Conservation (phyloP, 2,329 filamentous ascomycete genomes). For the Huntiella bhutanensis region DNA sequence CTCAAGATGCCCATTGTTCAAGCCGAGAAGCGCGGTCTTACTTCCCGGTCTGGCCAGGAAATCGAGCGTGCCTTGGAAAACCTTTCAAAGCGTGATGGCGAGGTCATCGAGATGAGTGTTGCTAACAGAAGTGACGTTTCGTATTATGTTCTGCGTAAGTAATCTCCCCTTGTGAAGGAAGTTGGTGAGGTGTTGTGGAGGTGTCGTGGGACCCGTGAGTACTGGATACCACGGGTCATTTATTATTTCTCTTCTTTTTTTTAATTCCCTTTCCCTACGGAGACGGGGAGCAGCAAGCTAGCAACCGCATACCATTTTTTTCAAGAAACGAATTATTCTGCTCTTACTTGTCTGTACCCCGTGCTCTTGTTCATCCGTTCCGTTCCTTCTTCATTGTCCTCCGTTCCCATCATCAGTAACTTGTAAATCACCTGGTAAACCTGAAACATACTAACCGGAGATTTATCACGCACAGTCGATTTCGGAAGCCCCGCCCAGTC, state of each 20-base stretch:
- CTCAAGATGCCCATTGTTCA: conserved; percentile 18
- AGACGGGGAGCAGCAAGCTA: no score
- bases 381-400: background rate
- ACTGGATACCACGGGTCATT: background rate
- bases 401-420: background rate
- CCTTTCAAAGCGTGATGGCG: conserved; percentile 2
- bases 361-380: background rate
- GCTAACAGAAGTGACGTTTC: conserved; percentile 34
- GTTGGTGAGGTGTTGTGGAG: no score
- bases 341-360: conserved; percentile 1
- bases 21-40: conserved; percentile 18
- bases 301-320: background rate
- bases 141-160: conserved; percentile 31
- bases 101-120: conserved; percentile 24
- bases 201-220: no score
- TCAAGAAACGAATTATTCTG: background rate
- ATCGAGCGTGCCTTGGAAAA: conserved; percentile 7
- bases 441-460: conserved; percentile 7
- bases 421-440: background rate
- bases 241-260: background rate
- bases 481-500: conserved; percentile 35
- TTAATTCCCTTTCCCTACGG: background rate
- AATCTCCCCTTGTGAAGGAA: background rate
- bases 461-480: conserved; percentile 17
- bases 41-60: conserved; percentile 17